Evolutionary conservation across 2,329 filamentous ascomycete genomes (phyloP), one percentile per base, ranked within the genome.

Genomic region (Xylaria digitata): DNA sequence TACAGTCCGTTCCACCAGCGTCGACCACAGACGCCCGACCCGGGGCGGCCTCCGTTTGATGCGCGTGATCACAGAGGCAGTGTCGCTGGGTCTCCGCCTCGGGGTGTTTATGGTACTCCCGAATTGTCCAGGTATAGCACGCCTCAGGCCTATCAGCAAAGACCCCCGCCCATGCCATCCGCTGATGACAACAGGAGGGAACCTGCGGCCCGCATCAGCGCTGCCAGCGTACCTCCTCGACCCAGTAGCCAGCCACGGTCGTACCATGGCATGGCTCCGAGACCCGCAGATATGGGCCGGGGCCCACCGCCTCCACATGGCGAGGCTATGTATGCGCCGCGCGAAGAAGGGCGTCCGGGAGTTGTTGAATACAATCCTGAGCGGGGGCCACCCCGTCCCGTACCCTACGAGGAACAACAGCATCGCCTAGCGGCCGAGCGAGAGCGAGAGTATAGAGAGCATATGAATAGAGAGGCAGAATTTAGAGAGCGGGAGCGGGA

Each of bases 21-120:
- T 68, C 84, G 90, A 67, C 91, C 91, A 2, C 89, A 92, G 65
- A 93, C 91, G 0, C 91, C 91, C n/a, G 91, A 93, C 50, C 88
- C 89, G 67, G 82, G 85, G 53, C 84, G 87, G 73, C 80, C 69
- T 11, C 54, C 81, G 62, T 87, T 88, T 79, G 83, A 88, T 64
- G 54, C 75, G 61, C 73, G 81, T 71, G 77, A 79, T 72, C 75
- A 75, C 70, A 80, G 85, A 73, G 80, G 79, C 26, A 78, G 79
- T 68, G 75, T 80, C 2, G 82, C 81, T 17, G 82, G 81, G 4
- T 87, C 86, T 15, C 85, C 85, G 6, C 80, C 76, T 66, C 74
- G 84, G 71, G 80, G 80, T 61, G 77, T 82, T 45, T 86, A 86
- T 69, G 81, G 80, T 2, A 89, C 87, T 0, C 87, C 87, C 30